A percentile compares a stretch with the other conserved stretches of the same genome.
Evolutionary conservation across 2,329 filamentous ascomycete genomes (phyloP).

Genomic region (Massarina eburnea): DNA sequence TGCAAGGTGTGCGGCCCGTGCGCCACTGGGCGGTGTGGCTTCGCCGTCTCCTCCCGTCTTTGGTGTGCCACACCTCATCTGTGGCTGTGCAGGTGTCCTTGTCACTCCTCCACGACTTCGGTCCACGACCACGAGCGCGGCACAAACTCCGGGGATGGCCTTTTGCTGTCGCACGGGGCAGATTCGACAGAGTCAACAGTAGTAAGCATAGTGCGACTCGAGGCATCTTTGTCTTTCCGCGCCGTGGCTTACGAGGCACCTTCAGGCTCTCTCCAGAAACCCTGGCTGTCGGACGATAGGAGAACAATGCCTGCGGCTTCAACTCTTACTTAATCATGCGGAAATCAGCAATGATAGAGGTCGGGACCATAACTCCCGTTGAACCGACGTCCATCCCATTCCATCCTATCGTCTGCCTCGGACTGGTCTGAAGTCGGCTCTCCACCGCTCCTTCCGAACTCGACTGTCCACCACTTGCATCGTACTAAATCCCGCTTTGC

Average conservation of each 20-base stretch:
- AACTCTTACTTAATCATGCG: too few relatives aligned
- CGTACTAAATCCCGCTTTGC: not conserved
- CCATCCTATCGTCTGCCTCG: too few relatives aligned
- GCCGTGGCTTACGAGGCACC: conserved; percentile 5
- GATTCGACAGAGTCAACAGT: conserved; percentile 3
- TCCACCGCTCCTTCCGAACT: conserved; percentile 16
- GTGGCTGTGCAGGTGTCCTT: conserved; percentile 13
- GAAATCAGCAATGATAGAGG: too few relatives aligned
- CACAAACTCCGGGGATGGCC: conserved; percentile 2
- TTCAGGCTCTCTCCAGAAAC: not conserved
- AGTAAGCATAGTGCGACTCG: not conserved
- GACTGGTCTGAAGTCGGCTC: too few relatives aligned
- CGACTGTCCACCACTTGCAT: conserved; percentile 6
- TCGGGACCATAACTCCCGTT: too few relatives aligned
- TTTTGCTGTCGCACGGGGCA: conserved; percentile 3
- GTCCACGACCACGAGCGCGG: conserved; percentile 1
- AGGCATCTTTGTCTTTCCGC: not conserved
- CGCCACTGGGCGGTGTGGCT: conserved; percentile 9
- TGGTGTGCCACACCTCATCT: not conserved
- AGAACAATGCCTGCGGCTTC: too few relatives aligned
- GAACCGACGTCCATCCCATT: conserved; percentile 23
- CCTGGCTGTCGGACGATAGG: not conserved
- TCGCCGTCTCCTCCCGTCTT: conserved; percentile 3
- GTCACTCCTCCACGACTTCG: not conserved
- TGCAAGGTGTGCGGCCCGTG: conserved; percentile 8